A percentile compares a stretch with the other conserved stretches of the same genome.
phyloP scores from a whole-genome alignment of 2,329 filamentous ascomycete species.

The Exophiala spinifera region DNA sequence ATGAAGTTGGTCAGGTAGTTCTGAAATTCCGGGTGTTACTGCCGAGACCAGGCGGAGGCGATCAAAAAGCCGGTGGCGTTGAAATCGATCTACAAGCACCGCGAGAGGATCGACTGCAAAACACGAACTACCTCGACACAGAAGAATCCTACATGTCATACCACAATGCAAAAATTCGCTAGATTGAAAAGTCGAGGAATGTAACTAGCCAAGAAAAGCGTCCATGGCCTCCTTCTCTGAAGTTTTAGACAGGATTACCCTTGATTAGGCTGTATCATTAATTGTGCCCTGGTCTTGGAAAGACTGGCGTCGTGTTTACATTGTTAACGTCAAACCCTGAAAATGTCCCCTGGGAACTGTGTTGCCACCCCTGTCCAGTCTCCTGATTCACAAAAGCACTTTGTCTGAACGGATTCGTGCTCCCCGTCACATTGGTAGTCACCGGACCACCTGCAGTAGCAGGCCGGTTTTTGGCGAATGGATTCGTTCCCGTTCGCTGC shows the following conservation, averaged over 20 bases:
- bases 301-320: conserved; percentile 75
- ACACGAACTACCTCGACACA: too few relatives aligned
- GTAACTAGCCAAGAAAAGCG: too few relatives aligned
- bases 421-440: conserved; percentile 75
- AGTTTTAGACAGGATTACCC: neutral
- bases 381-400: conserved; percentile 84
- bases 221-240: too few relatives aligned
- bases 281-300: conserved; percentile 68
- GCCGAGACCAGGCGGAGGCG: neutral
- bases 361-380: conserved; percentile 86
- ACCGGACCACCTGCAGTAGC: conserved; percentile 49
- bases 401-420: conserved; percentile 92
- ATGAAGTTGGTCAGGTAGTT: neutral
- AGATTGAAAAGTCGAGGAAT: too few relatives aligned
- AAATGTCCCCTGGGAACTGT: conserved; percentile 72
- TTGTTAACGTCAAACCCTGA: conserved; percentile 71
- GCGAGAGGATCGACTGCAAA: too few relatives aligned
- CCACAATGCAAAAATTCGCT: too few relatives aligned
- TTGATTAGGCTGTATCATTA: conserved; percentile 26
- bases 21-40: neutral
- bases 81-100: too few relatives aligned
- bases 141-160: too few relatives aligned
- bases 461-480: conserved; percentile 59
- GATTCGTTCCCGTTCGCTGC: conserved; percentile 68
- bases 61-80: neutral